Base-by-base conservation (phyloP, 2,329 filamentous ascomycete genomes). In the Fusarium keratoplasticum region DNA sequence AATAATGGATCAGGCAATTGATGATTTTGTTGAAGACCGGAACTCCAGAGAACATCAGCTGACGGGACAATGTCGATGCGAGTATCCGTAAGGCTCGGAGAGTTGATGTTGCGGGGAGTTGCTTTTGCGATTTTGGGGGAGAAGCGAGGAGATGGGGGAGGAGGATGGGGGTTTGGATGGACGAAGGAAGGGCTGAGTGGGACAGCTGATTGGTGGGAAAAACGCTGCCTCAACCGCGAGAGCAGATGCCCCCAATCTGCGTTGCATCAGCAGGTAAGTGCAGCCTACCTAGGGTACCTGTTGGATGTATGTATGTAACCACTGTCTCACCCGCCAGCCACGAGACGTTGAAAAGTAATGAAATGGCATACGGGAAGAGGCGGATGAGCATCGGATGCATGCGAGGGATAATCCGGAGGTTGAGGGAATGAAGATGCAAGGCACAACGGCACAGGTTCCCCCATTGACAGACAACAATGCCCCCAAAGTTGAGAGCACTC, bases 51-150 rank as follows among this genome's bases (percentile, higher is more conserved):
- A 20, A 10, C 20, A 63, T 55, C 31, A 54, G 35, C 25, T 38
- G 47, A 63, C 35, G 59, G 59, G 59, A 47, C 31, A 61, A 47
- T 31, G 31, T 47, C 40, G 9, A 61, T 25, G 59, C 59, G 59
- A 35, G 58, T 40, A 29, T 52, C 47, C 27, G 47, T 31, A 50
- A 22, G 27, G n/a, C 10, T 50, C 59, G 40, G 42, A 35, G 40
- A 20, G 14, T 61, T 50, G 59, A 36, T 61, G 22, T 38, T 40
- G 33, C 25, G 44, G 44, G n/a, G 38, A 38, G 60, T 54, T 62
- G 44, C 60, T 62, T 62, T 62, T 54, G 44, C 31, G 61, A 40
- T 63, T 40, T 63, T 63, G 61, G 61, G 61, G 61, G 61, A 36
- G 33, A 22, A 22, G 61, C 31, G 60, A 62, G 33, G 27, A 20